Percentiles rank a stretch among this genome's conserved stretches.
These are phyloP conservation scores for Ganoderma multipileum DNA, from an alignment of 1,284 basidiomycete genomes.

Conservation along the genomic window DNA sequence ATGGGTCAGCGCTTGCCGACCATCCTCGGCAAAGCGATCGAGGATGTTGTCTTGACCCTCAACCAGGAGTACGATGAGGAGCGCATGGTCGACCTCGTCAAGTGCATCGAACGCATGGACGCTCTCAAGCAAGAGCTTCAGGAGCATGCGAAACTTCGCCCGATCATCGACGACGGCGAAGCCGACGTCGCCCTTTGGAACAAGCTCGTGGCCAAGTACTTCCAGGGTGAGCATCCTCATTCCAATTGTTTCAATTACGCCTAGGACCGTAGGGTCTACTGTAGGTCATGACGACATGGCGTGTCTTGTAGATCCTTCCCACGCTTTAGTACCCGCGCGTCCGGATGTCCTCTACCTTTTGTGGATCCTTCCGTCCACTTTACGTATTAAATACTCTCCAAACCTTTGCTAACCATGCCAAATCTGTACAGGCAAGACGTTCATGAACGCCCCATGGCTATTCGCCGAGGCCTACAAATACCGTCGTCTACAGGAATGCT, in stretches of 20 bases:
- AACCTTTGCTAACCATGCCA: conserved; percentile 6
- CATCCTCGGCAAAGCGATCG: conserved; percentile 95
- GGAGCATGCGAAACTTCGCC: conserved; percentile 80
- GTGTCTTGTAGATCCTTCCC: conserved; percentile 10
- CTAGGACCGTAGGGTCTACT: background rate
- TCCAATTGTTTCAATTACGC: background rate
- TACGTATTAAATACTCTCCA: background rate
- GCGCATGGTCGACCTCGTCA: conserved; percentile 83
- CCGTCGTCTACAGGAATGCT: conserved; percentile 94
- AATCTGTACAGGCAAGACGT: conserved; percentile 77
- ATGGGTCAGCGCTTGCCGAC: conserved; percentile 96
- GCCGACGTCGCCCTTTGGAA: conserved; percentile 97
- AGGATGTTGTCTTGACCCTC: conserved; percentile 90
- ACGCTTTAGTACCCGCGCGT: background rate
- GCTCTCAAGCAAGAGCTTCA: conserved; percentile 84
- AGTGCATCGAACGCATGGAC: conserved; percentile 90
- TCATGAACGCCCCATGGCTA: conserved; percentile 96
- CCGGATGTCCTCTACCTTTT: conserved; percentile 3
- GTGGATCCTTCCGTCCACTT: background rate
- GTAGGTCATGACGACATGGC: background rate
- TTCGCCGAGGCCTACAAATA: conserved; percentile 99
- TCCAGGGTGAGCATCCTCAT: conserved; percentile 67
- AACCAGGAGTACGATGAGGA: conserved; percentile 91
- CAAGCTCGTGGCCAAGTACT: conserved; percentile 93
- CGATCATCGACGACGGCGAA: conserved; percentile 92